A percentile compares a stretch with the other conserved stretches of the same genome.
Evolutionary conservation across 148 eudicot species (phyloP).

Genomic region (Euryodendron excelsum): DNA sequence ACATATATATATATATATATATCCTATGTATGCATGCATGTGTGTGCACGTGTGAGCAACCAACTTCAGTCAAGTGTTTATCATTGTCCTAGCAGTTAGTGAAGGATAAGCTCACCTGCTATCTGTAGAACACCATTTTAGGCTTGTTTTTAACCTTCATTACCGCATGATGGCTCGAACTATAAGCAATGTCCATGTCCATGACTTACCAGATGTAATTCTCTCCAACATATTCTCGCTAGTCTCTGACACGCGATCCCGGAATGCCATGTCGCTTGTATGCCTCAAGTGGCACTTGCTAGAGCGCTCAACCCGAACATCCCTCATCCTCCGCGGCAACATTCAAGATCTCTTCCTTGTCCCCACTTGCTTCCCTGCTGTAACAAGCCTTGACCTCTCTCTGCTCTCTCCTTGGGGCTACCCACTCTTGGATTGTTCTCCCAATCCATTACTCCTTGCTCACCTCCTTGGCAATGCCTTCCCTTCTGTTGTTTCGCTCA

Average conservation of each 20-base stretch:
- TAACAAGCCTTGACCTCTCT: slow-evolving; percentile 61
- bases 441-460: slow-evolving; percentile 31
- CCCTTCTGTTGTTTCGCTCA: slow-evolving; percentile 37
- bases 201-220: slow-evolving; percentile 61
- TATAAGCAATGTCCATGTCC: slow-evolving; percentile 9
- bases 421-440: slow-evolving; percentile 26
- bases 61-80: too few species aligned
- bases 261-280: slow-evolving; percentile 60
- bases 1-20: too few species aligned
- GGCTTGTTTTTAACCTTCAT: not conserved
- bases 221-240: slow-evolving; percentile 44
- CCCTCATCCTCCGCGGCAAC: slow-evolving; percentile 69
- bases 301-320: slow-evolving; percentile 61
- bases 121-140: not conserved
- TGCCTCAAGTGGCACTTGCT: slow-evolving; percentile 50
- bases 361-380: slow-evolving; percentile 50
- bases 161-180: not conserved
- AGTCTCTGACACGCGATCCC: slow-evolving; percentile 44
- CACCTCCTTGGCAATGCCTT: slow-evolving; percentile 49
- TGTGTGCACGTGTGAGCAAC: too few species aligned
- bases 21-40: too few species aligned
- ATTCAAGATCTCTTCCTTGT: slow-evolving; percentile 46
- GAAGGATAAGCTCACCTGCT: not conserved
- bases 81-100: too few species aligned
- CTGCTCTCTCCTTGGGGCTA: slow-evolving; percentile 80